Base-by-base conservation (phyloP, 345 rosid species). In the Euphorbia lathyris region DNA sequence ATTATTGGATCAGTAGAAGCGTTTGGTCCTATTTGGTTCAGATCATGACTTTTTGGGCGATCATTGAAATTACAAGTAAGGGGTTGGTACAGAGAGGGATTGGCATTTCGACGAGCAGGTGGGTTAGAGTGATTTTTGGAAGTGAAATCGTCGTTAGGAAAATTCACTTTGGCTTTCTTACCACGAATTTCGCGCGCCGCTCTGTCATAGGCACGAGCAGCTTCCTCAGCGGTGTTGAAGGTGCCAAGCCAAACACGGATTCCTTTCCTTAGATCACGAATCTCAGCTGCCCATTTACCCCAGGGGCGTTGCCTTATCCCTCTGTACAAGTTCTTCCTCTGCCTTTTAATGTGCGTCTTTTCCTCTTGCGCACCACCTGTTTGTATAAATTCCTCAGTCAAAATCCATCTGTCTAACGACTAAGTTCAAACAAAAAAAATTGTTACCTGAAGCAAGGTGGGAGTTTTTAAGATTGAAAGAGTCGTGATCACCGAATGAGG, bases 211-310 rank as follows among this genome's bases (percentile, higher is more conserved):
- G 98, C 97, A 59, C 88, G 84, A 34, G 98, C 98, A 2, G 98
- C 98, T 72, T 92, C 96, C 65, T 92, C 96, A 0, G 98, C 88
- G 4, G 98, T 90, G 76, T 86, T 86, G 84, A 83, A 93, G 27
- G 98, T 93, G 38, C 98, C 98, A 11, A 93, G 91, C 98, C 98
- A 93, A 45, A 93, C 93, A 30, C 98, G 93, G 55, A 87, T 92
- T 5, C 97, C 97, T 79, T 92, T 92, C 30, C 90, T 82, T 7
- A 96, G 97, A 69, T 92, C 97, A 36, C 97, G 96, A 72, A 92
- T 92, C 92, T 92, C 98, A 5, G 98, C 98, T 0, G 98, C 98
- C 92, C 94, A 90, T 86, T 92, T 92, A 19, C 96, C 98, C 98
- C 98, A 92, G 1, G 98, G 96, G 0, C 98, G 87, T 66, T 92